Percentiles rank a stretch among this genome's conserved stretches.
These are phyloP conservation scores for Polyporus arcularius DNA, from an alignment of 768 basidiomycete species.

Conservation along the genomic window DNA sequence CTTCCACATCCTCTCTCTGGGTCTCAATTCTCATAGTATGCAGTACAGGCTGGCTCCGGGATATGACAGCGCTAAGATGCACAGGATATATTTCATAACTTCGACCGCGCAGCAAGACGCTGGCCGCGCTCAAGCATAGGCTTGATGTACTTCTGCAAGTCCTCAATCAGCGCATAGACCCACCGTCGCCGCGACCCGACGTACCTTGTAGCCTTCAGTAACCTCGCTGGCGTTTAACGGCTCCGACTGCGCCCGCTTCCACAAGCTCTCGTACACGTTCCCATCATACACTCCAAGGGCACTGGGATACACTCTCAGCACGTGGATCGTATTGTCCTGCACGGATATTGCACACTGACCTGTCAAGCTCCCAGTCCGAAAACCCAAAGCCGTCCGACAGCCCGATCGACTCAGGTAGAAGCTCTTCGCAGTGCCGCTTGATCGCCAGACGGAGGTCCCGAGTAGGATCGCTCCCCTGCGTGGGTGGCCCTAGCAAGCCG, in stretches of 20 bases:
- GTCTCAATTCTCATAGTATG: slow-evolving; percentile 29
- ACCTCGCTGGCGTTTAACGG: slow-evolving; percentile 58
- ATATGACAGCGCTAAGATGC: background rate
- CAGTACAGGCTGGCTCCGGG: background rate
- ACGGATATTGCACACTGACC: slow-evolving; percentile 36
- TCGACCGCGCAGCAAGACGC: slow-evolving; percentile 35
- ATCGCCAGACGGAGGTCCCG: slow-evolving; percentile 53
- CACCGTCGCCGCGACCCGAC: background rate
- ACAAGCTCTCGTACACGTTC: slow-evolving; percentile 67
- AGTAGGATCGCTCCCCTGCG: slow-evolving; percentile 41
- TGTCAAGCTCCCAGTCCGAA: slow-evolving; percentile 74
- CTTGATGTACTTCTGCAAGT: slow-evolving; percentile 46
- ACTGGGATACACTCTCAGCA: slow-evolving; percentile 32
- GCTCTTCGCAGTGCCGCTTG: slow-evolving; percentile 44
- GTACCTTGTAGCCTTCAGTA: slow-evolving; percentile 57
- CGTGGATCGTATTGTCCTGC: background rate
- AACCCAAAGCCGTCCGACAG: slow-evolving; percentile 76
- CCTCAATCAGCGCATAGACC: background rate
- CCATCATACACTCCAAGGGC: slow-evolving; percentile 66
- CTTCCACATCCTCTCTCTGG: slow-evolving; percentile 24
- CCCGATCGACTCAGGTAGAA: slow-evolving; percentile 67
- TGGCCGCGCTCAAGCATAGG: slow-evolving; percentile 53
- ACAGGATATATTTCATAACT: slow-evolving; percentile 30
- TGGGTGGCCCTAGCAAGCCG: slow-evolving; percentile 37
- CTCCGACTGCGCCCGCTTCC: slow-evolving; percentile 57